phyloP scores from a whole-genome alignment of 805 yeast genomes.

The Metschnikowia kunwiensis region DNA sequence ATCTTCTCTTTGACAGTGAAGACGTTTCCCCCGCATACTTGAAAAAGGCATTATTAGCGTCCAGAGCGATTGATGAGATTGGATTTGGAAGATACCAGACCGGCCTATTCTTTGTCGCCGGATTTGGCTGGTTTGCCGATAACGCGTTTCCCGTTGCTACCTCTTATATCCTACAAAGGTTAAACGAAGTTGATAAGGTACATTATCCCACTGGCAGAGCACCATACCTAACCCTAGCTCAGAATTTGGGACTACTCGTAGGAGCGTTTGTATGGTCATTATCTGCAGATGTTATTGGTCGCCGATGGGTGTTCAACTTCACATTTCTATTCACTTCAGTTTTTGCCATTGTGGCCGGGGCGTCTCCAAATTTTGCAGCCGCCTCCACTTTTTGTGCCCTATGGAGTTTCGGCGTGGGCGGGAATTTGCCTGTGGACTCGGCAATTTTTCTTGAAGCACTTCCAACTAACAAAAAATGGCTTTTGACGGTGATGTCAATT shows the following conservation, averaged over 20 bases:
- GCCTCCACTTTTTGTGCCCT: conserved; percentile 22
- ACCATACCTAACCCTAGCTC: conserved; percentile 41
- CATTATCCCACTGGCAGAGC: conserved; percentile 31
- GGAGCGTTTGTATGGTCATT: conserved; percentile 27
- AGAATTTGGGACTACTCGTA: conserved; percentile 25
- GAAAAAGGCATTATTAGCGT: conserved; percentile 34
- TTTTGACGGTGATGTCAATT: conserved; percentile 31
- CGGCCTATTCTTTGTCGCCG: conserved; percentile 26
- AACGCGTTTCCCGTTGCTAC: conserved; percentile 41
- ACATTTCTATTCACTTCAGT: conserved; percentile 26
- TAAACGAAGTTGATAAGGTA: conserved; percentile 35
- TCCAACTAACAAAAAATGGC: conserved; percentile 24
- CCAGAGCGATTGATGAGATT: conserved; percentile 34
- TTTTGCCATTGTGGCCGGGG: conserved; percentile 23
- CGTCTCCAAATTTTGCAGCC: conserved; percentile 23
- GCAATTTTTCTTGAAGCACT: conserved; percentile 27
- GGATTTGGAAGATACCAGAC: conserved; percentile 32
- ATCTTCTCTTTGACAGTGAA: conserved; percentile 11
- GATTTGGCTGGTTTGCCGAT: conserved; percentile 36
- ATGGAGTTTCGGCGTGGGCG: conserved; percentile 29
- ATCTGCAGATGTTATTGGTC: conserved; percentile 24
- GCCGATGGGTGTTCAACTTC: conserved; percentile 26
- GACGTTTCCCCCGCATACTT: conserved; percentile 14
- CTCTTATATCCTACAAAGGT: conserved; percentile 28
- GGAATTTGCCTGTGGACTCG: conserved; percentile 26